These are phyloP conservation scores for Obba rivulosa DNA, from an alignment of 768 basidiomycete species.

Conservation along the genomic window DNA sequence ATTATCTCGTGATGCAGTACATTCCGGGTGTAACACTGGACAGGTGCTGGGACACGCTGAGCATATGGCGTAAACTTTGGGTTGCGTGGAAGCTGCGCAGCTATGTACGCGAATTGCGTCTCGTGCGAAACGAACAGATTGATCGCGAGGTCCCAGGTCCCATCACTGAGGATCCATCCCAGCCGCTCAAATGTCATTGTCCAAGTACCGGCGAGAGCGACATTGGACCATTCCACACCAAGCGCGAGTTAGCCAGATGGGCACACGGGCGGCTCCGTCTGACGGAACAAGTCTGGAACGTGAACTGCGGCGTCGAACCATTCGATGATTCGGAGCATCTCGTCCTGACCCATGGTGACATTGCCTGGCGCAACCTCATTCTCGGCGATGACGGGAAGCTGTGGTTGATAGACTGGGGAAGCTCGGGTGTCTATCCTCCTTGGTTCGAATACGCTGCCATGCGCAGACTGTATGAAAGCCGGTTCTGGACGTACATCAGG, in stretches of 20 bases:
- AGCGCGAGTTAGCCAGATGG: not conserved
- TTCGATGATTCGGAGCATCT: constrained; percentile 14
- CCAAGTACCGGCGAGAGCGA: constrained; percentile 2
- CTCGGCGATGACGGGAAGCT: constrained; percentile 9
- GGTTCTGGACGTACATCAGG: too few species aligned
- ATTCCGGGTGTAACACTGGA: constrained; percentile 5
- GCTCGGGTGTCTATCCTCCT: constrained; percentile 12
- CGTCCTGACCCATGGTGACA: constrained; percentile 16
- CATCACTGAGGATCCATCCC: constrained; percentile 2
- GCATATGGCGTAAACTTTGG: constrained; percentile 7
- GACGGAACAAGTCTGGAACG: not conserved
- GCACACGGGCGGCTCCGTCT: constrained; percentile 1
- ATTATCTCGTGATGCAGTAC: constrained; percentile 10
- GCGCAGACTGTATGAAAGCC: too few species aligned
- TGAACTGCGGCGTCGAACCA: not conserved
- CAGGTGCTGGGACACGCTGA: constrained; percentile 7
- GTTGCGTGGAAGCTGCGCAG: constrained; percentile 11
- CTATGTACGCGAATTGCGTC: constrained; percentile 12
- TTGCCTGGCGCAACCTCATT: constrained; percentile 13
- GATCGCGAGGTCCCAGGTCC: not conserved
- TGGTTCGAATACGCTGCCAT: constrained; percentile 11
- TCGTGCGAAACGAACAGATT: constrained; percentile 8
- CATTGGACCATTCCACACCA: constrained; percentile 7
- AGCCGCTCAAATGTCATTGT: not conserved
- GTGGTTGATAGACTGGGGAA: constrained; percentile 19